Conservation (phyloP, 495 filamentous ascomycete genomes). For the Venustampulla echinocandica region DNA sequence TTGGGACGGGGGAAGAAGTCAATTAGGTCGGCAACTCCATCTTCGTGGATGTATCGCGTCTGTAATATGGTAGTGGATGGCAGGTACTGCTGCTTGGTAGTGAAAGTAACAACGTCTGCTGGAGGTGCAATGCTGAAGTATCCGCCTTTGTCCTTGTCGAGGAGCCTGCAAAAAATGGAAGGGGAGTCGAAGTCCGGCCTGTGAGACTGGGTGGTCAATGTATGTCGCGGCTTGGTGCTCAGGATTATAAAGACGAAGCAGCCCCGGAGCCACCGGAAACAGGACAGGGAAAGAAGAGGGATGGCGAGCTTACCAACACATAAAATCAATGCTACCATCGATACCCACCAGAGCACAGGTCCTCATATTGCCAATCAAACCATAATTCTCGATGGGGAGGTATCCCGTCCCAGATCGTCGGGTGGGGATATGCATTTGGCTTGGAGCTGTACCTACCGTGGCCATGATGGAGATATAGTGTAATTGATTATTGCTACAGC, state of each 20-base stretch:
- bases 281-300: neutral
- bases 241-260: too few relatives aligned
- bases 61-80: conserved; percentile 64
- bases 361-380: conserved; percentile 68
- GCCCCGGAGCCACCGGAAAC: neutral
- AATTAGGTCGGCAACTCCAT: conserved; percentile 58
- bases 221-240: too few relatives aligned
- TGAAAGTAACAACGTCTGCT: conserved; percentile 34
- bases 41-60: conserved; percentile 61
- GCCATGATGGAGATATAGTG: too few relatives aligned
- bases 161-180: conserved; percentile 54
- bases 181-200: conserved; percentile 63
- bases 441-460: too few relatives aligned
- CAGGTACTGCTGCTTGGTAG: conserved; percentile 63
- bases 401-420: conserved; percentile 31
- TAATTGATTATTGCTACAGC: too few relatives aligned
- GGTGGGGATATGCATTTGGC: too few relatives aligned
- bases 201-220: conserved; percentile 2
- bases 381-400: conserved; percentile 65
- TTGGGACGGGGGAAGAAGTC: conserved; percentile 65
- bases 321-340: conserved; percentile 62
- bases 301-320: conserved; percentile 52
- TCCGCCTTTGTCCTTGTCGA: conserved; percentile 64
- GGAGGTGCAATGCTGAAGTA: conserved; percentile 55
- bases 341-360: conserved; percentile 67